These are phyloP conservation scores for Phytophthora hybrid DNA, from an alignment of 352 stramenopile species.

Conservation along the genomic window DNA sequence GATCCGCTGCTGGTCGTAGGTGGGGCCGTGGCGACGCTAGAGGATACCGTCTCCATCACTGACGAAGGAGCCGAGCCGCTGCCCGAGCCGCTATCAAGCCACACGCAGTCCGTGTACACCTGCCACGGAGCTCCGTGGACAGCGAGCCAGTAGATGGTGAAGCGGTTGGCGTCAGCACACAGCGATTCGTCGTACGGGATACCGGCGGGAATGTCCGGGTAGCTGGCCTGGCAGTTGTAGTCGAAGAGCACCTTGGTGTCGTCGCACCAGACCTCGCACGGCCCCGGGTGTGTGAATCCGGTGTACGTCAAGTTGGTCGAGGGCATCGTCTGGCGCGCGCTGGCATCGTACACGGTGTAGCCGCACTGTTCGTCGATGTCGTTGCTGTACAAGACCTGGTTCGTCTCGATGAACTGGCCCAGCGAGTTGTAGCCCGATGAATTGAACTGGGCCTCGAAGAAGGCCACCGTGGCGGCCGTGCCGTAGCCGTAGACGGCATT, in stretches of 20 bases:
- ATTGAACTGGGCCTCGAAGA: constrained; percentile 49
- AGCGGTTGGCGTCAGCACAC: constrained; percentile 46
- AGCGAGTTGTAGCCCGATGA: constrained; percentile 53
- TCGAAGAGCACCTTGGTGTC: constrained; percentile 57
- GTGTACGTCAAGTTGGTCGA: constrained; percentile 49
- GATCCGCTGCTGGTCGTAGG: constrained; percentile 31
- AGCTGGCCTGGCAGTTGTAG: constrained; percentile 54
- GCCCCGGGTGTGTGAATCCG: constrained; percentile 60
- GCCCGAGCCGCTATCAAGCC: constrained; percentile 37
- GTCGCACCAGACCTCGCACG: constrained; percentile 67
- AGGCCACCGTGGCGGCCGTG: constrained; percentile 43
- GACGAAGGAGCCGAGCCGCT: constrained; percentile 28
- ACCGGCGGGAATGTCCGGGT: constrained; percentile 35
- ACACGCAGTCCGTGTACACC: constrained; percentile 69
- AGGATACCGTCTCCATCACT: constrained; percentile 24
- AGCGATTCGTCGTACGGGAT: constrained; percentile 56
- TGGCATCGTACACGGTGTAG: constrained; percentile 47
- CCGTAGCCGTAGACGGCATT: constrained; percentile 52
- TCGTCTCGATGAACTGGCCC: constrained; percentile 53
- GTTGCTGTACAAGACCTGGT: constrained; percentile 51
- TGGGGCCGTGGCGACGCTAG: constrained; percentile 25
- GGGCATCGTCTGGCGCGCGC: constrained; percentile 39
- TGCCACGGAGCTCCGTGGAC: constrained; percentile 60
- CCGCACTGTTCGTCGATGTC: constrained; percentile 49
- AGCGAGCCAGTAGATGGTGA: constrained; percentile 62